Evolutionary conservation across 1,139 yeast species (phyloP).

Genomic region (Pichia sp.): DNA sequence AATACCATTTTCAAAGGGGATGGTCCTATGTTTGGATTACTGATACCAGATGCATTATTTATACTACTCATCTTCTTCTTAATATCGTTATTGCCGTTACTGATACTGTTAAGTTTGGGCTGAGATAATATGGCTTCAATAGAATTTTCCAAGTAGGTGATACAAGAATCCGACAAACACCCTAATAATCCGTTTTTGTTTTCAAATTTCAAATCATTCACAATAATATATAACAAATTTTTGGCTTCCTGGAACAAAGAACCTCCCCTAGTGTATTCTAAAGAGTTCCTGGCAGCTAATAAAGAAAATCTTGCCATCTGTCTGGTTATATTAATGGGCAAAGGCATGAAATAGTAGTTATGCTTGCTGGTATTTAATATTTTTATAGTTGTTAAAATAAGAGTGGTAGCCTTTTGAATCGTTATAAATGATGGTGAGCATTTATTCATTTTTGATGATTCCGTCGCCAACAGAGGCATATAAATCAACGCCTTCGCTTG

Average conservation of each 20-base stretch:
- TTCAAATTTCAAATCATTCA: constrained; percentile 42
- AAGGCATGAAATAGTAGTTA: constrained; percentile 39
- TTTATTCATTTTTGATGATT: constrained; percentile 20
- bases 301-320: constrained; percentile 61
- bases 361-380: constrained; percentile 35
- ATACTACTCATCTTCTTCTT: neutral
- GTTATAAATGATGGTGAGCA: constrained; percentile 49
- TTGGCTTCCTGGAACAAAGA: constrained; percentile 67
- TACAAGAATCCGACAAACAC: constrained; percentile 47
- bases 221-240: constrained; percentile 39
- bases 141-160: constrained; percentile 48
- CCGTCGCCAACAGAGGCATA: constrained; percentile 60
- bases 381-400: constrained; percentile 52
- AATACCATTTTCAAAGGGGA: no score
- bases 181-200: constrained; percentile 51
- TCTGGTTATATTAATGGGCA: constrained; percentile 67
- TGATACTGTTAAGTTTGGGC: constrained; percentile 16
- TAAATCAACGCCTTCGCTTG: constrained; percentile 76
- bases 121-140: constrained; percentile 41
- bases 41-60: no score
- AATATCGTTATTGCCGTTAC: neutral
- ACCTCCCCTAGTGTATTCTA: constrained; percentile 82
- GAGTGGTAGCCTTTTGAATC: constrained; percentile 69
- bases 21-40: no score
- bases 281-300: constrained; percentile 67